Evolutionary conservation across 1,284 basidiomycete species (phyloP), one percentile per base, ranked within the genome.

Genomic region (Erythrobasidium hasegawianum): DNA sequence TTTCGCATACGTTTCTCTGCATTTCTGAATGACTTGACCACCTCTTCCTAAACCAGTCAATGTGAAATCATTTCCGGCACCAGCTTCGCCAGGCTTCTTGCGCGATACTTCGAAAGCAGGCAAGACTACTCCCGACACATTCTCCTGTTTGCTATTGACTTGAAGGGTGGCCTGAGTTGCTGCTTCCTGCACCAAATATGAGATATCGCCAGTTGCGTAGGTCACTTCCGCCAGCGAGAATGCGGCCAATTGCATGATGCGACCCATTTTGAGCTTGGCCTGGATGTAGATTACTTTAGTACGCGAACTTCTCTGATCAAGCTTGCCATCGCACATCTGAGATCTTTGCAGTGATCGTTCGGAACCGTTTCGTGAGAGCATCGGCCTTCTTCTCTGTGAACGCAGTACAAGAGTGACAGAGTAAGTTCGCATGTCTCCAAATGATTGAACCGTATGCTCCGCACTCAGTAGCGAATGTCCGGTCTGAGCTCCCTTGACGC

Each of bases 211-310:
- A 4, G 95, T 96, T 39, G 93, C 87, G 79, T 98, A 99, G 27
- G 91, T 93, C 69, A 98, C 96, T 78, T 98, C 96, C 0, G 96
- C 96, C 78, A 98, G 87, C 47, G 91, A 95, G 83, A 99, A 97
- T 52, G 94, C 96, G 16, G 96, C 96, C 57, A 96, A 83, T 78
- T 98, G 96, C 86, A 99, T 96, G 29, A 98, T 94, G 71, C 88
- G 83, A 43, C 96, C 96, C 96, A 98, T 98, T 81, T 97, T 93
- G 68, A 93, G 86, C 79, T 99, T 99, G 16, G 96, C 95, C 90
- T 94, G 71, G 14, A 14, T 16, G 13, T 11, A 9, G 18, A 2
- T n/a, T 20, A n/a, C 8, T 7, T 65, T n/a, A 64, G 53, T 11
- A 7, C 45, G 8, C 9, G 22, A 43, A n/a, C n/a, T 22, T n/a